phyloP scores from a whole-genome alignment of 176 grass and related monocot species.

The Rhynchospora breviuscula region DNA sequence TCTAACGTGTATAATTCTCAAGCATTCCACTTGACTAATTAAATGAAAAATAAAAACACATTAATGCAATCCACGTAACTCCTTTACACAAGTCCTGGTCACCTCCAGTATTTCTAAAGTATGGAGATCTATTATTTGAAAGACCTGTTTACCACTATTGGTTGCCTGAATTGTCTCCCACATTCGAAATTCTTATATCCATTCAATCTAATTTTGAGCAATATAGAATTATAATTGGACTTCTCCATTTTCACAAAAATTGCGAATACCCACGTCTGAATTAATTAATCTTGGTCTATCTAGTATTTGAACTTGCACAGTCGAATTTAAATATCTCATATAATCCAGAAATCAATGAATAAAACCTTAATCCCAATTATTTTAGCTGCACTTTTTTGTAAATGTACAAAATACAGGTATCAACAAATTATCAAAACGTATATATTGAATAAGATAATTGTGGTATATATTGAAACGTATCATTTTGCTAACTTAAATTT shows the following conservation, averaged over 20 bases:
- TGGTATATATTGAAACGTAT: too few relatives aligned
- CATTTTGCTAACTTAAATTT: too few relatives aligned
- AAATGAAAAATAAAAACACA: not conserved
- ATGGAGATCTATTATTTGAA: not conserved
- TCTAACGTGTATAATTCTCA: conserved; percentile 25
- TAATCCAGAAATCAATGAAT: too few relatives aligned
- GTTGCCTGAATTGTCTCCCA: not conserved
- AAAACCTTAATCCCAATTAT: too few relatives aligned
- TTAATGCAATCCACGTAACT: conserved; percentile 10
- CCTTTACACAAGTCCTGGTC: not conserved
- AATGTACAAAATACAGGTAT: too few relatives aligned
- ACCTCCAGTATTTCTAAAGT: not conserved
- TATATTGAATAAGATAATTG: too few relatives aligned
- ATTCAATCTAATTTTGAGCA: not conserved
- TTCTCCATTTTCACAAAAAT: not conserved
- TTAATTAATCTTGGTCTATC: too few relatives aligned
- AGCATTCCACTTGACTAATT: not conserved
- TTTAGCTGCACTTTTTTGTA: too few relatives aligned
- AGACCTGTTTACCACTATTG: not conserved
- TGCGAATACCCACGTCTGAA: too few relatives aligned
- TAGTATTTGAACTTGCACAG: too few relatives aligned
- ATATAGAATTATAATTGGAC: not conserved
- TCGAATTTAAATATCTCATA: too few relatives aligned
- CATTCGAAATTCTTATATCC: not conserved
- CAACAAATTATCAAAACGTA: too few relatives aligned